Evolutionary conservation across 1,284 basidiomycete genomes (phyloP).

Genomic region (Crucibulum cyathiforme): DNA sequence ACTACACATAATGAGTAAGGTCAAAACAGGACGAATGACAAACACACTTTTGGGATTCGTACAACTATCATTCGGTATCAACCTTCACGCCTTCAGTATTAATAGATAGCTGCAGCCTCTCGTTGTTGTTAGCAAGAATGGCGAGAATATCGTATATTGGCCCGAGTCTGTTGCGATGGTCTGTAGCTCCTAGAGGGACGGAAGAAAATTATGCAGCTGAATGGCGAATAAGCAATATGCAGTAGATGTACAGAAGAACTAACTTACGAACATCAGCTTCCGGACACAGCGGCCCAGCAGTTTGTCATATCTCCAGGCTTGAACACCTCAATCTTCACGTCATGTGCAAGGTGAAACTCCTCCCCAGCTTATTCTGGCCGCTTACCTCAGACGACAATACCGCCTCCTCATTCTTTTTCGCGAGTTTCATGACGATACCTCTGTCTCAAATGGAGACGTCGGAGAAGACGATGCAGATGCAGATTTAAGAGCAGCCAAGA

Average conservation of each 20-base stretch:
- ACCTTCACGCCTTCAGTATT: conserved; percentile 74
- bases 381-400: conserved; percentile 77
- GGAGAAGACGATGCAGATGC: conserved; percentile 52
- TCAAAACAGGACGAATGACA: not conserved
- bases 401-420: conserved; percentile 80
- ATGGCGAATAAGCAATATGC: not conserved
- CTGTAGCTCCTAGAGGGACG: conserved; percentile 77
- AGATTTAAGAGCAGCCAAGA: conserved; percentile 74
- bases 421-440: conserved; percentile 80
- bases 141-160: conserved; percentile 78
- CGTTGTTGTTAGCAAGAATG: conserved; percentile 71
- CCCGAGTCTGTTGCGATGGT: conserved; percentile 80
- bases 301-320: conserved; percentile 73
- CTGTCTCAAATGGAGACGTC: conserved; percentile 49
- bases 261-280: conserved; percentile 74
- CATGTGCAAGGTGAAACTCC: conserved; percentile 68
- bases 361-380: conserved; percentile 59
- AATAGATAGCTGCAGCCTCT: conserved; percentile 71
- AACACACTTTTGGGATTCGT: conserved; percentile 71
- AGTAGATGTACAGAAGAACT: conserved; percentile 1
- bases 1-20: not conserved
- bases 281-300: conserved; percentile 84
- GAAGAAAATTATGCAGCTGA: conserved; percentile 84
- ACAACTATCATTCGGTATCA: conserved; percentile 82
- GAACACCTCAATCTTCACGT: conserved; percentile 80